A percentile compares a stretch with the other conserved stretches of the same genome.
Evolutionary conservation across 1,284 basidiomycete genomes (phyloP).

Genomic region (Ustilago trichophora): DNA sequence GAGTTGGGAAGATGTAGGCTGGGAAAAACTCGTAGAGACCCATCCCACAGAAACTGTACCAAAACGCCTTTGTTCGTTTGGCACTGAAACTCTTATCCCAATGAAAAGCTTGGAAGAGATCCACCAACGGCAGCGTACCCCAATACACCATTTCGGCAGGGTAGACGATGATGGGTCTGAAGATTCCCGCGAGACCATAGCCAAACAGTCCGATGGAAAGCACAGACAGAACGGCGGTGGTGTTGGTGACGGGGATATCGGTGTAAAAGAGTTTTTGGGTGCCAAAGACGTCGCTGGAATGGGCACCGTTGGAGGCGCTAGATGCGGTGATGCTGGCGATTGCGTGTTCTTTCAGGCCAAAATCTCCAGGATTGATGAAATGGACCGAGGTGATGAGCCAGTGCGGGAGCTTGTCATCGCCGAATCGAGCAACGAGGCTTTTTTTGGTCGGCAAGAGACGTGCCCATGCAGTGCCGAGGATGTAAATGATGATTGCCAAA

Average conservation of each 20-base stretch:
- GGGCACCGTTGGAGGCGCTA: constrained; percentile 21
- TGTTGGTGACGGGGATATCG: constrained; percentile 22
- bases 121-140: constrained; percentile 51
- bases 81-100: constrained; percentile 24
- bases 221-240: constrained; percentile 70
- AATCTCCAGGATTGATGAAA: constrained; percentile 28
- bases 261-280: constrained; percentile 42
- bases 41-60: constrained; percentile 67
- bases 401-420: too few species aligned
- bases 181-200: constrained; percentile 71
- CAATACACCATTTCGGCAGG: constrained; percentile 65
- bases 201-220: constrained; percentile 76
- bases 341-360: constrained; percentile 39
- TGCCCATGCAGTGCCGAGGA: constrained; percentile 5
- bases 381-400: constrained; percentile 21
- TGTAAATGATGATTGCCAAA: constrained; percentile 29
- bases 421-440: too few species aligned
- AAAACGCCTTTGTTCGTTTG: constrained; percentile 73
- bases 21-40: constrained; percentile 68
- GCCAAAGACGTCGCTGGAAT: constrained; percentile 28
- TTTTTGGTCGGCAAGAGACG: too few species aligned
- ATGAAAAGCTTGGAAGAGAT: constrained; percentile 57
- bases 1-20: constrained; percentile 68
- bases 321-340: constrained; percentile 31
- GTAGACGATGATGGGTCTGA: constrained; percentile 33